Conservation (phyloP, 2,329 filamentous ascomycete species). For the Calonectria fujianensis region DNA sequence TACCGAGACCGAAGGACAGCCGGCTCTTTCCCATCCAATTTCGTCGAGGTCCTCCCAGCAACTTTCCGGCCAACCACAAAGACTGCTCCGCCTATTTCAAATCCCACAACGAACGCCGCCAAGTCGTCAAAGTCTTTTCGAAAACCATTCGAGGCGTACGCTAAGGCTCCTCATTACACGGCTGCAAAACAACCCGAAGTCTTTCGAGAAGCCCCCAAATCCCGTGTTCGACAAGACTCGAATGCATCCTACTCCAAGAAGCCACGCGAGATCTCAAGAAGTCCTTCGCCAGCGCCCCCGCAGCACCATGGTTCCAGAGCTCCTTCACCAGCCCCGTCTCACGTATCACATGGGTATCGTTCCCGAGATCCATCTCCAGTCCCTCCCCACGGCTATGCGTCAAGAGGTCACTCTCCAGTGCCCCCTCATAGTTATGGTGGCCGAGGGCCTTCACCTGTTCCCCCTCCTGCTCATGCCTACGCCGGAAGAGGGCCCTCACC, state of each 20-base stretch:
- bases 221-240: constrained; percentile 64
- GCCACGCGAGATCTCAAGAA: constrained; percentile 53
- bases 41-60: constrained; percentile 91
- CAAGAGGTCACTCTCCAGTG: constrained; percentile 51
- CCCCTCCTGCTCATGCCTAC: constrained; percentile 50
- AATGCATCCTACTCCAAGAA: constrained; percentile 59
- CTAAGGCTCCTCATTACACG: constrained; percentile 79
- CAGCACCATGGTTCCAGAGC: constrained; percentile 60
- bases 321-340: constrained; percentile 54
- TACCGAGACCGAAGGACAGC: constrained; percentile 92
- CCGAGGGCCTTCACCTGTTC: constrained; percentile 56
- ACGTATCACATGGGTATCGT: constrained; percentile 57
- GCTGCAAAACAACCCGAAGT: constrained; percentile 77
- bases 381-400: constrained; percentile 58
- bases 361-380: constrained; percentile 63
- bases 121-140: constrained; percentile 79
- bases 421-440: constrained; percentile 56
- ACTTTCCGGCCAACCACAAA: constrained; percentile 85
- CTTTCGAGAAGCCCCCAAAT: constrained; percentile 67
- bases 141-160: constrained; percentile 80
- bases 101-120: constrained; percentile 72
- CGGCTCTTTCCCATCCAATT: constrained; percentile 97
- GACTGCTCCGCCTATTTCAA: constrained; percentile 76
- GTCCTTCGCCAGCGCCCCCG: constrained; percentile 54
- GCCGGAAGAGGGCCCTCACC: constrained; percentile 57